phyloP scores from a whole-genome alignment of 2,329 filamentous ascomycete species.

The Pseudogymnoascus sp. region DNA sequence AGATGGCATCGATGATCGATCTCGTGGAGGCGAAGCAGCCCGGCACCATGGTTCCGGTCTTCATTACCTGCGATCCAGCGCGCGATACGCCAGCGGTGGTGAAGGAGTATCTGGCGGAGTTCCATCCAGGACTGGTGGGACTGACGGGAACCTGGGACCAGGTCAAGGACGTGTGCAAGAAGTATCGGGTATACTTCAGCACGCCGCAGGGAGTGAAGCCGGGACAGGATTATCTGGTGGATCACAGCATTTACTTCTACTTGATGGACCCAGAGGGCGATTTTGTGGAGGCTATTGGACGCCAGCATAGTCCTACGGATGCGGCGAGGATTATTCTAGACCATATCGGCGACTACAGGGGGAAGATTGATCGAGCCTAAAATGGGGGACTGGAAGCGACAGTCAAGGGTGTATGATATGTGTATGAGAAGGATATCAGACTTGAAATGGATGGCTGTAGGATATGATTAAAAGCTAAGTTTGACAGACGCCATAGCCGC shows the following conservation, averaged over 20 bases:
- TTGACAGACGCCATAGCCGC: not conserved
- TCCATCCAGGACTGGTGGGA: constrained; percentile 78
- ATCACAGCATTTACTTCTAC: constrained; percentile 99
- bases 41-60: constrained; percentile 50
- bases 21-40: constrained; percentile 43
- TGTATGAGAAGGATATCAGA: constrained; percentile 2
- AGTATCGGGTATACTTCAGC: constrained; percentile 94
- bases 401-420: not conserved
- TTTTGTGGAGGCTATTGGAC: constrained; percentile 92
- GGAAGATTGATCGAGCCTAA: constrained; percentile 20
- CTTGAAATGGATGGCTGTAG: not conserved
- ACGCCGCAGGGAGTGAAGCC: constrained; percentile 82
- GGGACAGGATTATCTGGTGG: constrained; percentile 93
- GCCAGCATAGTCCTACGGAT: constrained; percentile 85
- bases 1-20: constrained; percentile 96
- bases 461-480: not conserved
- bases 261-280: constrained; percentile 98
- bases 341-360: constrained; percentile 74
- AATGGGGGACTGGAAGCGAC: not conserved
- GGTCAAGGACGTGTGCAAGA: constrained; percentile 90
- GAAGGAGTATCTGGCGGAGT: constrained; percentile 80
- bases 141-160: constrained; percentile 90
- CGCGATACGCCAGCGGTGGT: constrained; percentile 81
- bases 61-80: constrained; percentile 92
- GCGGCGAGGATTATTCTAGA: constrained; percentile 76